These are phyloP conservation scores for Hypoxylon perforatum DNA, from an alignment of 495 filamentous ascomycete genomes.

Conservation along the genomic window DNA sequence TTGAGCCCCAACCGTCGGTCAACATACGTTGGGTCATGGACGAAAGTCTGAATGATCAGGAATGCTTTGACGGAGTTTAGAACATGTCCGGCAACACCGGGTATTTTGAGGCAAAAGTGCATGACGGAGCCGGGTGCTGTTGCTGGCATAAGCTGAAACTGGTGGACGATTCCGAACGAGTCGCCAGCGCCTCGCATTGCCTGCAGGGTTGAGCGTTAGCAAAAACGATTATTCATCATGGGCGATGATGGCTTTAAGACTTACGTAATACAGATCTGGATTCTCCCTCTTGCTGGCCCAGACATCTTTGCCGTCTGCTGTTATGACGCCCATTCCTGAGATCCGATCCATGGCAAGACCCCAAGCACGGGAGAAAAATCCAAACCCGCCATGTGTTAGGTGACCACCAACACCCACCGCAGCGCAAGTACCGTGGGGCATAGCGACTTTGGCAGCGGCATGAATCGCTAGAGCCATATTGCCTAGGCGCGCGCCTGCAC, in stretches of 20 bases:
- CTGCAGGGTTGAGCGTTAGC: slow-evolving; percentile 37
- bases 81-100: slow-evolving; percentile 33
- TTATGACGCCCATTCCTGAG: slow-evolving; percentile 69
- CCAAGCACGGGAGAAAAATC: slow-evolving; percentile 69
- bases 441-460: slow-evolving; percentile 59
- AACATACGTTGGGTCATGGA: slow-evolving; percentile 38
- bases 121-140: slow-evolving; percentile 60
- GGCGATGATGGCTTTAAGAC: slow-evolving; percentile 4
- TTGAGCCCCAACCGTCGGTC: slow-evolving; percentile 48
- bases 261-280: slow-evolving; percentile 63
- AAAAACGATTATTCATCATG: background rate
- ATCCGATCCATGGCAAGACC: slow-evolving; percentile 74
- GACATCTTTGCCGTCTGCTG: slow-evolving; percentile 66
- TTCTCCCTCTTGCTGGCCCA: slow-evolving; percentile 52
- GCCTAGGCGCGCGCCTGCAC: slow-evolving; percentile 68
- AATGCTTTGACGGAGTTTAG: slow-evolving; percentile 43
- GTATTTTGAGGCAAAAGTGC: slow-evolving; percentile 51
- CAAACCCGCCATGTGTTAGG: slow-evolving; percentile 74
- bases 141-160: slow-evolving; percentile 63
- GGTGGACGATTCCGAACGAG: slow-evolving; percentile 67
- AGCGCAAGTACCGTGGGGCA: slow-evolving; percentile 70
- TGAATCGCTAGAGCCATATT: slow-evolving; percentile 66
- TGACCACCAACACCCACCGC: slow-evolving; percentile 75
- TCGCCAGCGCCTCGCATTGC: slow-evolving; percentile 69
- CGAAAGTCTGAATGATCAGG: slow-evolving; percentile 48